Conservation (phyloP, 2,329 filamentous ascomycete species). For the Dryadomyces quercivorus region DNA sequence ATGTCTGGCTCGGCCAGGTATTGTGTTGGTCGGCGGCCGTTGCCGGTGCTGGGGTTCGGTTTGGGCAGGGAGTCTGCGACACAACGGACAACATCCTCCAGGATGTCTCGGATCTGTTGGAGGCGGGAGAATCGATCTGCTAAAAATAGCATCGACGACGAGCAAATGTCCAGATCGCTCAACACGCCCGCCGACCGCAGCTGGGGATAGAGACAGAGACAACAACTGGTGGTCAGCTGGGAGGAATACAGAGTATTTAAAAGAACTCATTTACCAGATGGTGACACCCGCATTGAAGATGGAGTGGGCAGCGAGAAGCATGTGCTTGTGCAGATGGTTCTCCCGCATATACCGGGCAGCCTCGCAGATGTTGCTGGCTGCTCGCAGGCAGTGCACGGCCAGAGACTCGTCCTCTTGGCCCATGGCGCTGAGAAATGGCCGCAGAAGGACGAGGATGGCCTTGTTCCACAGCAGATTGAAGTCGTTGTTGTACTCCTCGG, state of each 20-base stretch:
- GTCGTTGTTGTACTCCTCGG: slow-evolving; percentile 18
- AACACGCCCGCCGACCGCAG: slow-evolving; percentile 34
- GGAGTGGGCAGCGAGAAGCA: slow-evolving; percentile 28
- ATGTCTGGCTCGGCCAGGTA: slow-evolving; percentile 4
- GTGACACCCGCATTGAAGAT: slow-evolving; percentile 30
- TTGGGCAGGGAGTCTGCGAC: slow-evolving; percentile 24
- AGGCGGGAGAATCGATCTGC: slow-evolving; percentile 33
- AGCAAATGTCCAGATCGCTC: slow-evolving; percentile 35
- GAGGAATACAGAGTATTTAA: too few species aligned
- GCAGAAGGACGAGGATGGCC: slow-evolving; percentile 35
- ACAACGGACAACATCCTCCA: slow-evolving; percentile 31
- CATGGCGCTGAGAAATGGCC: slow-evolving; percentile 35
- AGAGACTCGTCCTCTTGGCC: slow-evolving; percentile 22
- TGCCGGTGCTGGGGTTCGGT: not conserved
- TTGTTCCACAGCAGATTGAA: slow-evolving; percentile 36
- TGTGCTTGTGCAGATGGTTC: slow-evolving; percentile 25
- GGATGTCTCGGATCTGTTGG: slow-evolving; percentile 32
- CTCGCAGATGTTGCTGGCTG: slow-evolving; percentile 27
- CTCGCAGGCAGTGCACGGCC: slow-evolving; percentile 28
- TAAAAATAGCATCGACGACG: slow-evolving; percentile 34
- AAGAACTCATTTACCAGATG: slow-evolving; percentile 12
- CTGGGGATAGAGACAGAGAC: slow-evolving; percentile 24
- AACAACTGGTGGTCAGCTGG: slow-evolving; percentile 15
- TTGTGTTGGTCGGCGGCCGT: not conserved
- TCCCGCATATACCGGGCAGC: slow-evolving; percentile 27